Evolutionary conservation across 1,284 basidiomycete genomes (phyloP), one percentile per base, ranked within the genome.

Genomic region (Moesziomyces globuligerus): DNA sequence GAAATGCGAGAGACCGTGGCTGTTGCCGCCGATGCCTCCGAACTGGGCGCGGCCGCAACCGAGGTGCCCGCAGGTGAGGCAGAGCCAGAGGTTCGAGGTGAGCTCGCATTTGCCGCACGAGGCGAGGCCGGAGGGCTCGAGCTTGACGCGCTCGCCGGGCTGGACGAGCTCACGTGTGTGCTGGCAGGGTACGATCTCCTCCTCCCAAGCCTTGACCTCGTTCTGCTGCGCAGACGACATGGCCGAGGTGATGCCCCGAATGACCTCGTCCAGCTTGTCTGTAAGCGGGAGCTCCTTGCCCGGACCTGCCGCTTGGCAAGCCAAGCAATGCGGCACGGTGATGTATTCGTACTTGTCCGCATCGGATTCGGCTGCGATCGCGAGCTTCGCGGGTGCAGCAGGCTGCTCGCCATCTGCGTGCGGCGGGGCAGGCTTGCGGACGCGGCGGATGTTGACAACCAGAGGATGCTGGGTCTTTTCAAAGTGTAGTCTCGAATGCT

Each of bases 191-290:
- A 86, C 79, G 28, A 97, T 90, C 80, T 98, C 95, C 83, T 98
- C 94, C 80, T 96, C 93, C 95, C 96, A 99, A 2, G 94, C 92
- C 83, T 97, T 91, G 56, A 99, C 92, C 80, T 98, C 94, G 1
- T 90, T 92, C 79, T 94, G 91, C 50, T 93, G 91, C 0, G 92
- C 90, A 0, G 93, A 95, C 0, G 93, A 93, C 74, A 93, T 85
- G 1, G 93, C 89, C 2, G 86, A 85, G 88, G 96, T 90, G 54
- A 96, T 86, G 0, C 87, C 89, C n/a, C 88, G 85, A 4, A 89
- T 85, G 10, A 94, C 85, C 0, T 85, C 79, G 53, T 87, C 69
- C 15, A 84, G 70, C 78, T 78, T 78, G 9, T 76, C 78, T 13
- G 79, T 78, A 6, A 61, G 49, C 85, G 47, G 89, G 20, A 90